Percentiles rank a stretch among this genome's conserved stretches.
These are phyloP conservation scores for Quercus alba DNA, from an alignment of 306 rosid species.

Conservation along the genomic window DNA sequence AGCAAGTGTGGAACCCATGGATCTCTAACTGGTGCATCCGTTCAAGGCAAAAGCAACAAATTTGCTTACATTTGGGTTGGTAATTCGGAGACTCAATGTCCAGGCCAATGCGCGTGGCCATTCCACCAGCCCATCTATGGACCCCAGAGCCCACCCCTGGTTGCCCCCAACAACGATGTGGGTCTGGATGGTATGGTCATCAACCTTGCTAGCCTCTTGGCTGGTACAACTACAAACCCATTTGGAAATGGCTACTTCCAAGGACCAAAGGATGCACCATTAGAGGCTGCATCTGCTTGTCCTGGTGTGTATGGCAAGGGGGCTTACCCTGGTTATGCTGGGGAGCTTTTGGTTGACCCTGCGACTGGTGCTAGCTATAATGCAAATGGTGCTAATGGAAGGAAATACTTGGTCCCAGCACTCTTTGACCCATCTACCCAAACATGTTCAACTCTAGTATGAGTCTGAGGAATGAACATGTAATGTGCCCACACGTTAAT, in stretches of 20 bases:
- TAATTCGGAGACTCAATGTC: slow-evolving; percentile 63
- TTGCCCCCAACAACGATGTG: slow-evolving; percentile 68
- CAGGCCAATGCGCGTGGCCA: slow-evolving; percentile 67
- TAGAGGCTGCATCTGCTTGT: slow-evolving; percentile 39
- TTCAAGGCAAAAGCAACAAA: background rate
- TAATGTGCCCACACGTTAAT: too few species aligned
- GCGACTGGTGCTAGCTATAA: slow-evolving; percentile 54
- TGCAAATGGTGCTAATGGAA: slow-evolving; percentile 43
- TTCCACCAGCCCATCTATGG: slow-evolving; percentile 68
- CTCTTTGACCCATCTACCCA: slow-evolving; percentile 50
- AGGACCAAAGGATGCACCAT: too few species aligned
- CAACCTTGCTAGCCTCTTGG: slow-evolving; percentile 50
- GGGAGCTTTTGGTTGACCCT: slow-evolving; percentile 40
- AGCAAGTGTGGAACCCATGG: slow-evolving; percentile 59
- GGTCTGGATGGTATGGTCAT: slow-evolving; percentile 64
- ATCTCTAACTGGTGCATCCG: background rate
- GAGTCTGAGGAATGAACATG: background rate
- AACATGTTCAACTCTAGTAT: slow-evolving; percentile 44
- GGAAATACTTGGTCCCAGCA: slow-evolving; percentile 59
- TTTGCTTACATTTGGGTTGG: slow-evolving; percentile 64
- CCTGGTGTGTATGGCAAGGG: slow-evolving; percentile 52
- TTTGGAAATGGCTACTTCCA: background rate
- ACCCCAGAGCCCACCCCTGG: slow-evolving; percentile 43
- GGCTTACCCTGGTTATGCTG: slow-evolving; percentile 58
- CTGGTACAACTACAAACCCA: slow-evolving; percentile 56